Percentiles rank a stretch among this genome's conserved stretches.
These are phyloP conservation scores for Pseudomicrostroma phylloplanum DNA, from an alignment of 1,284 basidiomycete species.

Conservation along the genomic window DNA sequence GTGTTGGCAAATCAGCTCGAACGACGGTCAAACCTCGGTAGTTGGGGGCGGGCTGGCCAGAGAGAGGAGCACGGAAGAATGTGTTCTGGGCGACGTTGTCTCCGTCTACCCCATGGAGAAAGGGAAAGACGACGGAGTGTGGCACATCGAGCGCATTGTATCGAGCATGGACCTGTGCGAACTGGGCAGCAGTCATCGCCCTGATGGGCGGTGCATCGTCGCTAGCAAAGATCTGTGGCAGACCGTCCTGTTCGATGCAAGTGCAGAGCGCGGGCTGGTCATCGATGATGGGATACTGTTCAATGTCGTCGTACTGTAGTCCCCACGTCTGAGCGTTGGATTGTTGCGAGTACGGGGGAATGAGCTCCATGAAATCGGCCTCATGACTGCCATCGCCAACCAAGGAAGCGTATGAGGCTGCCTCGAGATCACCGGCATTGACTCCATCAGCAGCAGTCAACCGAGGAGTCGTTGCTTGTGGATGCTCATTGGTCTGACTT, in stretches of 20 bases:
- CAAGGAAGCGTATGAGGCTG: not conserved
- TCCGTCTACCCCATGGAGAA: constrained; percentile 45
- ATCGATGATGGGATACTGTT: constrained; percentile 31
- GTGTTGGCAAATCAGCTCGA: constrained; percentile 43
- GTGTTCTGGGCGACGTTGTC: constrained; percentile 35
- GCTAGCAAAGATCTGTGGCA: constrained; percentile 9
- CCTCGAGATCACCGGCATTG: not conserved
- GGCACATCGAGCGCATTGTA: constrained; percentile 39
- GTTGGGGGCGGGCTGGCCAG: constrained; percentile 30
- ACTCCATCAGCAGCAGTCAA: not conserved
- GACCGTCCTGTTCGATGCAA: constrained; percentile 14
- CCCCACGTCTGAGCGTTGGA: constrained; percentile 14
- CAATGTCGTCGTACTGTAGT: constrained; percentile 29
- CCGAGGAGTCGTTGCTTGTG: not conserved
- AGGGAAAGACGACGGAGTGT: constrained; percentile 43
- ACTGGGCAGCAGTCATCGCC: constrained; percentile 35
- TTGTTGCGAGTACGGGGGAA: not conserved
- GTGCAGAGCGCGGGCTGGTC: constrained; percentile 13
- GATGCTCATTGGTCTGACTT: constrained; percentile 15
- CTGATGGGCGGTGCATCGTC: constrained; percentile 30
- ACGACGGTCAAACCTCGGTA: constrained; percentile 47
- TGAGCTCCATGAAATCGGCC: not conserved
- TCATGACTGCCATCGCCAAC: not conserved
- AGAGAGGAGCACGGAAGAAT: constrained; percentile 37
- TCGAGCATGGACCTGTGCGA: constrained; percentile 28